Conservation (phyloP, 345 rosid species). For the Pugionium dolabratum region DNA sequence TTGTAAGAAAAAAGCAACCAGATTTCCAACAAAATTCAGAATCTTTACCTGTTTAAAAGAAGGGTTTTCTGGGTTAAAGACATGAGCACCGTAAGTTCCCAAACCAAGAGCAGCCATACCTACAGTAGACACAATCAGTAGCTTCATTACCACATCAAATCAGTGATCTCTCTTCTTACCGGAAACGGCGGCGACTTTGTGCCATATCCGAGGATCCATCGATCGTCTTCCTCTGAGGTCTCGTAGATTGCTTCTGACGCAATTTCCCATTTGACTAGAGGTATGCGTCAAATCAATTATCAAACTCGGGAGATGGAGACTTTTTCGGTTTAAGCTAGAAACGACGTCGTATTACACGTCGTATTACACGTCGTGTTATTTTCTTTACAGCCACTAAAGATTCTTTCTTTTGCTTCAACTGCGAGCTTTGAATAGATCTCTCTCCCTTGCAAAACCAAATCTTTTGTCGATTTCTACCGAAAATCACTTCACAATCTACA, state of each 20-base stretch:
- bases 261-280: conserved; percentile 29
- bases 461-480: not conserved
- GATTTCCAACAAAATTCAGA: not conserved
- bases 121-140: conserved; percentile 31
- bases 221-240: conserved; percentile 35
- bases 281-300: conserved; percentile 8
- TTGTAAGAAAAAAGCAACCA: not conserved
- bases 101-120: conserved; percentile 87
- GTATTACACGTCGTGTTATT: not conserved
- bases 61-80: conserved; percentile 77
- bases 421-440: conserved; percentile 29
- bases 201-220: conserved; percentile 78
- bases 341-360: conserved; percentile 17
- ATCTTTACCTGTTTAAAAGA: conserved; percentile 67
- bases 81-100: conserved; percentile 89
- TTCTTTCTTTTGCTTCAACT: conserved; percentile 30
- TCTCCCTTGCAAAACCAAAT: not conserved
- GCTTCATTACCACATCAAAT: not conserved
- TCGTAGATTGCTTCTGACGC: conserved; percentile 28
- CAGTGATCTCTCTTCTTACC: conserved; percentile 46
- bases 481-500: not conserved
- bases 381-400: conserved; percentile 17
- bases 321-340: conserved; percentile 3
- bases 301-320: conserved; percentile 24
- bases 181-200: conserved; percentile 84